Evolutionary conservation across 2,329 filamentous ascomycete species (phyloP), one percentile per base, ranked within the genome.

Genomic region (Endoconidiophora laricicola): DNA sequence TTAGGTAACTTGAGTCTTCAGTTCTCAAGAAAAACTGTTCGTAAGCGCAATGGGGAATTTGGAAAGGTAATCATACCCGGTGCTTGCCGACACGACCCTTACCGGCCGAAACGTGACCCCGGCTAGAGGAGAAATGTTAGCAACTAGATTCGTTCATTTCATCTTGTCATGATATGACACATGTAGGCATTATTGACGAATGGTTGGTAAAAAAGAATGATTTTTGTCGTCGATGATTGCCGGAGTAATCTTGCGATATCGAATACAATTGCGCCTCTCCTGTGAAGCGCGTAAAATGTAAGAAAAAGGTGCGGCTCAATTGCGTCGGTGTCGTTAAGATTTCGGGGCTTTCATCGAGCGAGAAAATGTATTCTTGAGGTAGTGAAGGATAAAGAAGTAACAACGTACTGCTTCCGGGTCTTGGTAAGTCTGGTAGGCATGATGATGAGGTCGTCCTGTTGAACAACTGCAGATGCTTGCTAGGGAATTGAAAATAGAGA

Each of bases 51-150:
- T 36, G 38, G 38, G 9, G 37, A 29, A 14, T n/a, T 46, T 39
- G 10, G 44, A 23, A 36, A 37, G 38, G 41, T 39, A 37, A 26
- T 54, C 52, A 54, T 54, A 54, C 52, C 39, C 91, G 78, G 83
- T 95, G 88, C 84, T 96, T 96, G 70, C 91, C 91, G 68, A 96
- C 72, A 80, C 90, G 90, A 77, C 91, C 90, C 72, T 96, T 81
- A 78, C 91, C 91, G 78, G 87, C 86, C 66, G 85, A 93, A 69
- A 98, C 91, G 76, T 98, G 86, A 72, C 90, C 90, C 77, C 90
- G 87, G 77, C 83, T 87, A 66, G 63, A 49, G 57, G 58, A 55
- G 54, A 57, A 56, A 59, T 56, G 51, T 64, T 58, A 65, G 63
- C 58, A 52, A 18, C 50, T 55, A 57, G 41, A 14, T 41, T 33